A percentile compares a stretch with the other conserved stretches of the same genome.
Conservation (phyloP, 164 flowering plant species). For the Tinospora cordifolia region DNA sequence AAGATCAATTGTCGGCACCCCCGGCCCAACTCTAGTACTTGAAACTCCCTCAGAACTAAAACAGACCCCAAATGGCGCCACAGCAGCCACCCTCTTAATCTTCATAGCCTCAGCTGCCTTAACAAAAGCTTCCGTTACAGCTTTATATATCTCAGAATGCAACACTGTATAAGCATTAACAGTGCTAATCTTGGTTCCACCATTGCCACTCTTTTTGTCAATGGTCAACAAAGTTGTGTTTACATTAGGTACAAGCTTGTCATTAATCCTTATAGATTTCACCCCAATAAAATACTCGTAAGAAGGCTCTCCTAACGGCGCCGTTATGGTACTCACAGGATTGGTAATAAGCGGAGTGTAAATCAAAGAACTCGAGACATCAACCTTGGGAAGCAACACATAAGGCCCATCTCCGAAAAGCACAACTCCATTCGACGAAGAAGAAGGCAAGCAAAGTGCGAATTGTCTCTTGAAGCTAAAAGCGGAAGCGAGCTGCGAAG, state of each 20-base stretch:
- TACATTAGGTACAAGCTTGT: neutral
- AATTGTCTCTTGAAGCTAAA: conserved; percentile 26
- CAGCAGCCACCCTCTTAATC: conserved; percentile 23
- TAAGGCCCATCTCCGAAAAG: conserved; percentile 36
- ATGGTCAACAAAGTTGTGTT: conserved; percentile 21
- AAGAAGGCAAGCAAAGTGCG: conserved; percentile 23
- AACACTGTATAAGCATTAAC: conserved; percentile 19
- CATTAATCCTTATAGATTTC: conserved; percentile 20
- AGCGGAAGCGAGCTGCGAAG: conserved; percentile 21
- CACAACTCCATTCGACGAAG: conserved; percentile 24
- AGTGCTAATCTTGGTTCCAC: conserved; percentile 28
- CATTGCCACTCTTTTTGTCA: conserved; percentile 9
- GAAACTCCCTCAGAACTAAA: conserved; percentile 22
- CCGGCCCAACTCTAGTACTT: conserved; percentile 30
- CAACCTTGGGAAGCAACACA: conserved; percentile 22
- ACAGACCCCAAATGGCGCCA: conserved; percentile 34
- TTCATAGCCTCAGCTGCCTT: conserved; percentile 17
- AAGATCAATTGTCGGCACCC: conserved; percentile 35
- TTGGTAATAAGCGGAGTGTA: conserved; percentile 31
- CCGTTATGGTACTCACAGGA: conserved; percentile 17
- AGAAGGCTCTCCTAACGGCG: conserved; percentile 11
- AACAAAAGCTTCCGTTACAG: conserved; percentile 23
- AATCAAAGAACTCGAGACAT: conserved; percentile 17
- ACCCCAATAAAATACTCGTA: conserved; percentile 29
- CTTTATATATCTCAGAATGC: conserved; percentile 33